These are phyloP conservation scores for Aureobasidium vineae DNA, from an alignment of 2,329 filamentous ascomycete genomes.

Conservation along the genomic window DNA sequence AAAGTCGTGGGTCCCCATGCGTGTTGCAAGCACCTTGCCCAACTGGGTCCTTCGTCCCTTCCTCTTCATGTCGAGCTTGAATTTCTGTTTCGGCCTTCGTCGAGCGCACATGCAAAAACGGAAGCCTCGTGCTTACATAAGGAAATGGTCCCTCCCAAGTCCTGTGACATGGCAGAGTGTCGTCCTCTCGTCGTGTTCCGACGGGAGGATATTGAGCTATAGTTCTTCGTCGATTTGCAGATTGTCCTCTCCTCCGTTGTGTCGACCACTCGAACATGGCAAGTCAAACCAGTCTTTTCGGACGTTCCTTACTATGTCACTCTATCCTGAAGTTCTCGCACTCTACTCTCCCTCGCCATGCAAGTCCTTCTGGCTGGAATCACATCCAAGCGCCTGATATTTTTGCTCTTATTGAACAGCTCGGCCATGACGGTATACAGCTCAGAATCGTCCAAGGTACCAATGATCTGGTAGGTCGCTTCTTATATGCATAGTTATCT, in stretches of 20 bases:
- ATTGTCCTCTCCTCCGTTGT: not conserved
- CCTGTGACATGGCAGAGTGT: not conserved
- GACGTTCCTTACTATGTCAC: conserved; percentile 17
- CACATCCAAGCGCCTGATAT: conserved; percentile 18
- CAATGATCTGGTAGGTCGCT: conserved; percentile 41
- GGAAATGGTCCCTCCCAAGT: not conserved
- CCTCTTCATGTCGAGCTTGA: not conserved
- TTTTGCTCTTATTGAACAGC: conserved; percentile 8
- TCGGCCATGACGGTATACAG: not conserved
- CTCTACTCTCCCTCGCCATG: conserved; percentile 6
- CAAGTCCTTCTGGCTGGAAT: conserved; percentile 6
- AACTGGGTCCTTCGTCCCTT: not conserved
- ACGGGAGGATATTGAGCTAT: not conserved
- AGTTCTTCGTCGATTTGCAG: not conserved
- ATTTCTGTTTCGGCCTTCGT: no score
- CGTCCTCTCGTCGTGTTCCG: not conserved
- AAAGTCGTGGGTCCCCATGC: no score
- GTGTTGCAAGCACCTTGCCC: not conserved
- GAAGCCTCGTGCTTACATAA: not conserved
- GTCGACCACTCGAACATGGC: not conserved
- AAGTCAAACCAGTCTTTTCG: conserved; percentile 15
- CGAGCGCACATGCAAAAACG: not conserved
- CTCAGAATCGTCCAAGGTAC: conserved; percentile 41
- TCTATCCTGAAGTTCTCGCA: conserved; percentile 22
- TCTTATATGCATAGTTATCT: not conserved